Evolutionary conservation across 164 flowering plant species (phyloP), one percentile per base, ranked within the genome.

Genomic region (Liquidambar formosana): DNA sequence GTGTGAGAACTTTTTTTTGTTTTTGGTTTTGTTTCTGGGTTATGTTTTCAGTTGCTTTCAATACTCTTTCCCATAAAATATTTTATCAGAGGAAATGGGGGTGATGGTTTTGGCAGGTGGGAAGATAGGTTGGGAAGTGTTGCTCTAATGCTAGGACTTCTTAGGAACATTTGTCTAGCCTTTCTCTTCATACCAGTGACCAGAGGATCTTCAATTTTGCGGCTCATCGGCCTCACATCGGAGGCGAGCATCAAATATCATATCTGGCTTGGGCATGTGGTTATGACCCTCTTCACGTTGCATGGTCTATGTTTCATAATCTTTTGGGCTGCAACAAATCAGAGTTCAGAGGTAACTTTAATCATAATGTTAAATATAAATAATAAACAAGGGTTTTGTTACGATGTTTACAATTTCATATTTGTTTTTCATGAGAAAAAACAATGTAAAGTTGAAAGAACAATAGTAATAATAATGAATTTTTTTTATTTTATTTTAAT

Each of bases 181-280:
- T 85, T 87, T 67, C 78, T 89, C 21, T 91, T 89, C 81, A 87
- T 82, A 49, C 93, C 96, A 14, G 93, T 89, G 46, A 63, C 86
- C 0, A 65, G 92, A 44, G 92, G 84, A 5, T 89, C 97, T 0
- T 86, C 92, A 1, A 49, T 88, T 41, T 65, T 91, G 80, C 79
- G 13, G 1, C 61, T 78, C 8, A 14, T 81, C 2, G 86, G 79
- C 19, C 72, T 77, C 10, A 56, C 63, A 21, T 80, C 83, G 1
- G 88, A 86, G 77, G 72, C 83, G 0, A 82, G 83, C 71, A 79
- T 84, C 59, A 86, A 84, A 74, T 86, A 86, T 64, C 89, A 84
- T 71, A 84, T 82, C 0, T 86, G 90, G 90, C 77, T 84, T 4
- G 90, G 90, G 1, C 86, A 84, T 52, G 13, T 74, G 18, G 61